Evolutionary conservation across 129 eudicot species (phyloP).

Genomic region (Flaveria linearis): DNA sequence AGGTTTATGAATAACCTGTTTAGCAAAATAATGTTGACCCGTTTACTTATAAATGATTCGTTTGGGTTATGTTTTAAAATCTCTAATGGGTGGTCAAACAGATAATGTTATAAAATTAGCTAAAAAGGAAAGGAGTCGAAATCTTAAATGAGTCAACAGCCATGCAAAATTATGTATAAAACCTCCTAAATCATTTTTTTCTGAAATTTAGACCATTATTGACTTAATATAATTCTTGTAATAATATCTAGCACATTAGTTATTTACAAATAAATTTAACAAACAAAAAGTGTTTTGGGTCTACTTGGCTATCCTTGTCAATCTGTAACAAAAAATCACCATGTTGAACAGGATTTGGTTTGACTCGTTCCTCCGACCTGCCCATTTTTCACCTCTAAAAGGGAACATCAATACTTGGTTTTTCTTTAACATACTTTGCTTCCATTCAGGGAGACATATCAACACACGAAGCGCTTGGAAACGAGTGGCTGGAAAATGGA

Average conservation of each 20-base stretch:
- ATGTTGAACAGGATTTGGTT: neutral
- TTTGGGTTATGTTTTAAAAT: neutral
- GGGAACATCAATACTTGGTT: neutral
- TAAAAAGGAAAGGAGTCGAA: neutral
- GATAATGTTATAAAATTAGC: neutral
- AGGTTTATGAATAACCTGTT: neutral
- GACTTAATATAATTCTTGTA: neutral
- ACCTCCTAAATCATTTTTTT: neutral
- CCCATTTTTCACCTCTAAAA: neutral
- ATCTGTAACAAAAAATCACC: neutral
- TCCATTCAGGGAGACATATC: slow-evolving; percentile 47
- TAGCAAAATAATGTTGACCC: neutral
- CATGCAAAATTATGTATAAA: neutral
- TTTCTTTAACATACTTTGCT: neutral
- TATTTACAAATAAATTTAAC: neutral
- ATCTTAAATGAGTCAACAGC: neutral
- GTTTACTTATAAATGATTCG: neutral
- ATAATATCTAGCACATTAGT: neutral
- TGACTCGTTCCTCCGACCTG: neutral
- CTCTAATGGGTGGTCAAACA: neutral
- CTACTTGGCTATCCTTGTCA: neutral
- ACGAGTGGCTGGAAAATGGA: slow-evolving; percentile 71
- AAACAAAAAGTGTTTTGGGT: neutral
- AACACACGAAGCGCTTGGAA: slow-evolving; percentile 60
- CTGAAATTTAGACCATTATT: neutral